Percentiles rank a stretch among this genome's conserved stretches.
Evolutionary conservation across 495 filamentous ascomycete species (phyloP).

Genomic region (Parachaetomium inaequale): DNA sequence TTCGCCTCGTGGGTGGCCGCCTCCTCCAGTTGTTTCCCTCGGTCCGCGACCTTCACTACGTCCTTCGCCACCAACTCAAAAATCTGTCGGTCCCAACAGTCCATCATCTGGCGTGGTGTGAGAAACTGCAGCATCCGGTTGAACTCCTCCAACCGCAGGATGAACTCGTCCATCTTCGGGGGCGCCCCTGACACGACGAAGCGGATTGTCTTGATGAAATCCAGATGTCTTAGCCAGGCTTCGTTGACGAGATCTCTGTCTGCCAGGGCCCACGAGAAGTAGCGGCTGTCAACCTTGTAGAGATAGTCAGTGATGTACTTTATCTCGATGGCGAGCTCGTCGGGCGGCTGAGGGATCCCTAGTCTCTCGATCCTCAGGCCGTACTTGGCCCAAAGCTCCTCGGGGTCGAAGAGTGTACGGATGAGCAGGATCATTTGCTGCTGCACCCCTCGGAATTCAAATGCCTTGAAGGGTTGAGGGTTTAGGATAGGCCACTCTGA

Average conservation of each 20-base stretch:
- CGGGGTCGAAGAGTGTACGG: slow-evolving; percentile 7
- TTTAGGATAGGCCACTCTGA: no score
- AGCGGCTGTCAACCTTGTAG: neutral
- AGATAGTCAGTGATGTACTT: slow-evolving; percentile 8
- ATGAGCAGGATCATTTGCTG: slow-evolving; percentile 12
- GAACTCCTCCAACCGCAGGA: slow-evolving; percentile 4
- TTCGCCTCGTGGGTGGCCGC: slow-evolving; percentile 9
- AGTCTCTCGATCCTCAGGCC: neutral
- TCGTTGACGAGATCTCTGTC: slow-evolving; percentile 3
- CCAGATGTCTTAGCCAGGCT: neutral
- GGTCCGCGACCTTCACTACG: neutral
- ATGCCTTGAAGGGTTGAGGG: no score
- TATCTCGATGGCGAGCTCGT: slow-evolving; percentile 7
- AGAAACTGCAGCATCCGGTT: slow-evolving; percentile 7
- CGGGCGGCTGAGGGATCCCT: neutral
- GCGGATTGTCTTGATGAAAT: slow-evolving; percentile 4
- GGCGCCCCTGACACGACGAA: neutral
- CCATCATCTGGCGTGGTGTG: neutral
- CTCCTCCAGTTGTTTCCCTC: slow-evolving; percentile 9
- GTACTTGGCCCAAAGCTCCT: slow-evolving; percentile 7
- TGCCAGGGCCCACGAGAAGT: no score
- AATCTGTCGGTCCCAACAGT: neutral
- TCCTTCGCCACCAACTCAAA: slow-evolving; percentile 4
- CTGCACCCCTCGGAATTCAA: no score
- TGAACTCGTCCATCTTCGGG: neutral